Conservation (phyloP, 305 asterid genomes). For the Fraxinus sp. region DNA sequence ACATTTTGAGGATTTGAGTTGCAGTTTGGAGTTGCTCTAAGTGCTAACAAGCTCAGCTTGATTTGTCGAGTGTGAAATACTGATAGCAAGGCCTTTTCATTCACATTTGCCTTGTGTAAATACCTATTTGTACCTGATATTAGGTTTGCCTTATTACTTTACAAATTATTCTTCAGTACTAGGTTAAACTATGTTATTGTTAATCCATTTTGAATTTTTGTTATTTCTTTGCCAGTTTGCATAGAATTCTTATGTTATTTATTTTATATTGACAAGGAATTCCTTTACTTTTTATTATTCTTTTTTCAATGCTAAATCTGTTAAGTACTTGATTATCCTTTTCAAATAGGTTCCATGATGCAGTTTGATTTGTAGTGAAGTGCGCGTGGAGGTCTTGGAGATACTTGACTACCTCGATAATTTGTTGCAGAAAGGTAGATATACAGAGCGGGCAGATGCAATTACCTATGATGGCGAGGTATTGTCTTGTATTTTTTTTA, state of each 20-base stretch:
- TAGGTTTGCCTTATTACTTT: slow-evolving; percentile 38
- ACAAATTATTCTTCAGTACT: neutral
- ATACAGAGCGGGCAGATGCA: slow-evolving; percentile 92
- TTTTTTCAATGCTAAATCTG: neutral
- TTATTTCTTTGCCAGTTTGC: neutral
- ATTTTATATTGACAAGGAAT: neutral
- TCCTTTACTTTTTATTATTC: neutral
- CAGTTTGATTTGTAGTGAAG: slow-evolving; percentile 69
- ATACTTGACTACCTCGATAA: slow-evolving; percentile 78
- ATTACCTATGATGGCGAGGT: slow-evolving; percentile 86
- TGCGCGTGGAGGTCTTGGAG: slow-evolving; percentile 78
- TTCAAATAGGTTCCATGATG: slow-evolving; percentile 40
- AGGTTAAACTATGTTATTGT: slow-evolving; percentile 14
- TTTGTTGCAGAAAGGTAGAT: slow-evolving; percentile 63
- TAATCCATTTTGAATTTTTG: neutral
- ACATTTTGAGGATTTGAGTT: slow-evolving; percentile 67
- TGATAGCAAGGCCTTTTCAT: slow-evolving; percentile 64
- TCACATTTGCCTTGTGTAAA: slow-evolving; percentile 69
- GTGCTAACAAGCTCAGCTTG: slow-evolving; percentile 72
- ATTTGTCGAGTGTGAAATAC: slow-evolving; percentile 67
- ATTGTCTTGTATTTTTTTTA: slow-evolving; percentile 17
- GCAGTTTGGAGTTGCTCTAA: slow-evolving; percentile 64
- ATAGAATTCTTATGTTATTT: neutral
- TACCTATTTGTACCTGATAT: slow-evolving; percentile 62
- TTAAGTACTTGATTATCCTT: slow-evolving; percentile 31